phyloP scores from a whole-genome alignment of 495 filamentous ascomycete genomes.

The Hypomontagnella monticulosa region DNA sequence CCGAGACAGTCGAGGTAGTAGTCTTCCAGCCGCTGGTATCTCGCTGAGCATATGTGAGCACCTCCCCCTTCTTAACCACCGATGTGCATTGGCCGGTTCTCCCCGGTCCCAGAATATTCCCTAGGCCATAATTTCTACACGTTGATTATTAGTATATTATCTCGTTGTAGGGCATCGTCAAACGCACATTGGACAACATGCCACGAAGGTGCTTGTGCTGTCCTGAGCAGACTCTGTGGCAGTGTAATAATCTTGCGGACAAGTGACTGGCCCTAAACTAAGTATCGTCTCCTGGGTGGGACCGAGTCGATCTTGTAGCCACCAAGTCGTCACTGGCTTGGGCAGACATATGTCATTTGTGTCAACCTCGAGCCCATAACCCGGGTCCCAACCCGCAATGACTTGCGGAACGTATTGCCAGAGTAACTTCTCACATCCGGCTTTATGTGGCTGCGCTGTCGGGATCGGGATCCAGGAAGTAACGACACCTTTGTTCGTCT shows the following conservation, averaged over 20 bases:
- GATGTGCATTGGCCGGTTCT: conserved; percentile 42
- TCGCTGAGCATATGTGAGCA: conserved; percentile 31
- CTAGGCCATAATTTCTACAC: conserved; percentile 38
- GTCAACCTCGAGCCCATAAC: conserved; percentile 34
- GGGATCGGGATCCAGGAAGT: conserved; percentile 45
- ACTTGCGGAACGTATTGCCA: conserved; percentile 28
- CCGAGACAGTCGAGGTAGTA: conserved; percentile 22
- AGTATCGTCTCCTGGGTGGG: conserved; percentile 28
- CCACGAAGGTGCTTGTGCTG: conserved; percentile 37
- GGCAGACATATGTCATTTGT: conserved; percentile 34
- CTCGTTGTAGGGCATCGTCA: neutral
- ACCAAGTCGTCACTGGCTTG: conserved; percentile 44
- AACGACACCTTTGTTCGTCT: conserved; percentile 37
- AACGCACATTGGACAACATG: conserved; percentile 46
- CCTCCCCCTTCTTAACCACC: conserved; percentile 20
- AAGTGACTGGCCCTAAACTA: conserved; percentile 41
- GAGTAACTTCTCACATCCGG: conserved; percentile 31
- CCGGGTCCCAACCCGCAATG: conserved; percentile 43
- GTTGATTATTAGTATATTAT: conserved; percentile 13
- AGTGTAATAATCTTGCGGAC: conserved; percentile 46
- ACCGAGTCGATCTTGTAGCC: conserved; percentile 33
- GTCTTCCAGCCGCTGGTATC: conserved; percentile 14
- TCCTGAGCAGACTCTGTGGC: conserved; percentile 38
- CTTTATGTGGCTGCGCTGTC: conserved; percentile 32
- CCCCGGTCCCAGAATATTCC: conserved; percentile 5